phyloP scores from a whole-genome alignment of 2,329 filamentous ascomycete species.

The Biscogniauxia mediterranea region DNA sequence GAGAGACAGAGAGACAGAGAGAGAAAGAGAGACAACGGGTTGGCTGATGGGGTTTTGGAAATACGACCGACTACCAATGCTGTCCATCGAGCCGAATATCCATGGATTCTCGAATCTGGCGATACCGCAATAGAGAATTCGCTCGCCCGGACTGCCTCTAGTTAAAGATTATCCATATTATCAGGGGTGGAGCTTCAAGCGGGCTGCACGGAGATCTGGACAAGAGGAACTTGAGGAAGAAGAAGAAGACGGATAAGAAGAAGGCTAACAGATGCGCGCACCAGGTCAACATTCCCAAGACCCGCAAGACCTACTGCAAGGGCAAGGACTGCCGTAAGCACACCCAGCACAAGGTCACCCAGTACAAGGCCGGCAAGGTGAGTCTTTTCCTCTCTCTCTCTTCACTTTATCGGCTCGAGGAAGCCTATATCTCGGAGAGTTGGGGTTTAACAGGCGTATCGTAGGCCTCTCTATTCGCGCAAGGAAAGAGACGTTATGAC shows the following conservation, averaged over 20 bases:
- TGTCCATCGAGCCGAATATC: too few relatives aligned
- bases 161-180: too few relatives aligned
- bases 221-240: neutral
- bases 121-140: too few relatives aligned
- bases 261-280: neutral
- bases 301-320: slow-evolving; percentile 96
- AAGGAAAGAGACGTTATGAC: slow-evolving; percentile 99
- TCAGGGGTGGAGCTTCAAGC: neutral
- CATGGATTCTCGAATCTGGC: too few relatives aligned
- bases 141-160: too few relatives aligned
- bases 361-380: slow-evolving; percentile 62
- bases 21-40: too few relatives aligned
- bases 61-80: too few relatives aligned
- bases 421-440: neutral
- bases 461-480: slow-evolving; percentile 86
- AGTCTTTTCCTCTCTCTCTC: slow-evolving; percentile 2
- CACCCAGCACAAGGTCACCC: slow-evolving; percentile 89
- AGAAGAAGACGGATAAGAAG: neutral
- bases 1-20: too few relatives aligned
- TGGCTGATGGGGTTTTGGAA: too few relatives aligned
- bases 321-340: slow-evolving; percentile 91
- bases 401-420: neutral
- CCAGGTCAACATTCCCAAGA: slow-evolving; percentile 98
- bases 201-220: neutral
- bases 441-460: neutral